Evolutionary conservation across 768 basidiomycete species (phyloP).

Genomic region (Xanthoconium purpureum): DNA sequence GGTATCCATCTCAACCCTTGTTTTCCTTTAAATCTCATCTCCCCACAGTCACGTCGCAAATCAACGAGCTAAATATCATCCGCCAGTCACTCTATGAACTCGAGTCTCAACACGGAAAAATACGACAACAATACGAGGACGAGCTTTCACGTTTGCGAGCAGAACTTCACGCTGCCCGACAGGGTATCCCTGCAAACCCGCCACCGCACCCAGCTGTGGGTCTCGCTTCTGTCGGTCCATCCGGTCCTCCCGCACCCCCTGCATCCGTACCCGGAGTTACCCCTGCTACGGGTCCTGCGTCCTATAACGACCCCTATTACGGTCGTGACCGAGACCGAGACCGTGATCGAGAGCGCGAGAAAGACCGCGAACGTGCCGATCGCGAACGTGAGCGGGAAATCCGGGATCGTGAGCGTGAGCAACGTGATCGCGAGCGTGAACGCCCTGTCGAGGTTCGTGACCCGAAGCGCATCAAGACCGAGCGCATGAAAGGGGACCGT

Average conservation of each 20-base stretch:
- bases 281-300: conserved; percentile 30
- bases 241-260: conserved; percentile 33
- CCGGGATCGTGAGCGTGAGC: conserved; percentile 35
- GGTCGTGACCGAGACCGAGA: conserved; percentile 36
- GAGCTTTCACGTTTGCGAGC: conserved; percentile 71
- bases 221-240: conserved; percentile 33
- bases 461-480: conserved; percentile 57
- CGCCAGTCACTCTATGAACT: conserved; percentile 89
- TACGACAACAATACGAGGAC: conserved; percentile 83
- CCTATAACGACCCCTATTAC: conserved; percentile 39
- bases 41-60: conserved; percentile 66
- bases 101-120: conserved; percentile 83
- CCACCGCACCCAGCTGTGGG: conserved; percentile 36
- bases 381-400: conserved; percentile 39
- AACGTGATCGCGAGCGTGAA: conserved; percentile 46
- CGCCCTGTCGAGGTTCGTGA: conserved; percentile 49
- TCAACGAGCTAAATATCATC: conserved; percentile 88
- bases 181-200: conserved; percentile 34
- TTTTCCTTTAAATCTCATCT: conserved; percentile 8
- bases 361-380: conserved; percentile 38
- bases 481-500: conserved; percentile 45
- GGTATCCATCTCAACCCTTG: conserved; percentile 40
- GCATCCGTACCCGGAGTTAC: conserved; percentile 30
- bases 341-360: conserved; percentile 41
- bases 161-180: conserved; percentile 58